Percentiles rank a stretch among this genome's conserved stretches.
Conservation (phyloP, 768 basidiomycete genomes). For the Mycena indigotica region DNA sequence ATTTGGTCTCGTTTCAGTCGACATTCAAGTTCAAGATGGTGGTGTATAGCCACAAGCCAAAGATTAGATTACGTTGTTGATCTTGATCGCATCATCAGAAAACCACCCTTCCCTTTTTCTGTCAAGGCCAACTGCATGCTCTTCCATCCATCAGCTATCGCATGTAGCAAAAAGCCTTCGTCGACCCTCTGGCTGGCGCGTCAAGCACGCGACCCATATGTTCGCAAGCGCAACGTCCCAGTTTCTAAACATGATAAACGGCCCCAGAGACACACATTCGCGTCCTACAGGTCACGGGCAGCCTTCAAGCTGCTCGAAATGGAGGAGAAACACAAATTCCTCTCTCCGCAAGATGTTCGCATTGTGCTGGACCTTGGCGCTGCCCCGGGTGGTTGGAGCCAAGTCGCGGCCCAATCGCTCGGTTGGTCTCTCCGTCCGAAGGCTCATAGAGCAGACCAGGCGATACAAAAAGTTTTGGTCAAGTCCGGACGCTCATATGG, state of each 20-base stretch:
- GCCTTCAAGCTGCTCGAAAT: slow-evolving; percentile 92
- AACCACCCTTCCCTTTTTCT: no score
- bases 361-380: slow-evolving; percentile 87
- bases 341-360: slow-evolving; percentile 52
- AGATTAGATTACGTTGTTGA: neutral
- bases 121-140: slow-evolving; percentile 22
- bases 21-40: slow-evolving; percentile 28
- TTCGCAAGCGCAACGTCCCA: slow-evolving; percentile 53
- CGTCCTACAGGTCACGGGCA: slow-evolving; percentile 76
- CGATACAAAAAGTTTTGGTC: neutral
- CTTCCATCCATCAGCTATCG: slow-evolving; percentile 25
- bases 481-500: slow-evolving; percentile 18
- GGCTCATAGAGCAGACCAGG: slow-evolving; percentile 17
- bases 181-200: slow-evolving; percentile 67
- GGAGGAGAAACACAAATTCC: slow-evolving; percentile 55
- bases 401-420: slow-evolving; percentile 71
- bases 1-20: slow-evolving; percentile 21
- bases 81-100: no score
- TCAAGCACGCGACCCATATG: slow-evolving; percentile 72
- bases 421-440: slow-evolving; percentile 42
- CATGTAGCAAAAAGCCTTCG: slow-evolving; percentile 36
- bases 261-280: slow-evolving; percentile 9
- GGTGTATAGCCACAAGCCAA: neutral
- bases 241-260: slow-evolving; percentile 3
- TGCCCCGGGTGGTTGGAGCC: slow-evolving; percentile 94